Evolutionary conservation across 345 rosid genomes (phyloP).

Genomic region (Brassica juncea): DNA sequence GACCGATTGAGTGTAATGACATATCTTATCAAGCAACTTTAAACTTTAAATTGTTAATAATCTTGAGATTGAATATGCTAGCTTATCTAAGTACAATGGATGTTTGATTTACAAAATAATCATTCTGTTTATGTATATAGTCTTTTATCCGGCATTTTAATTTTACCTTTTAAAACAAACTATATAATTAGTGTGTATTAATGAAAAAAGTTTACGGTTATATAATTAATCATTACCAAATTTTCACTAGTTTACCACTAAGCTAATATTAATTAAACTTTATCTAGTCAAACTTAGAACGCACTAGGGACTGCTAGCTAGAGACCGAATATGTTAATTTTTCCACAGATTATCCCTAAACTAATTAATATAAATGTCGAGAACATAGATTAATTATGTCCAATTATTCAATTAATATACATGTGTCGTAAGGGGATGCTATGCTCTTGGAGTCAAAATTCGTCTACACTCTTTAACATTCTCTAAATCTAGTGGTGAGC

Average conservation of each 20-base stretch:
- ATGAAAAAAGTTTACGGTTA: not conserved
- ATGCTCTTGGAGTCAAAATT: slow-evolving; percentile 24
- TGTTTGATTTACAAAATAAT: not conserved
- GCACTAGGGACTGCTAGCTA: slow-evolving; percentile 8
- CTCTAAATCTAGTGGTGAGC: slow-evolving; percentile 13
- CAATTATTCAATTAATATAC: not conserved
- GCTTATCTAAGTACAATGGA: not conserved
- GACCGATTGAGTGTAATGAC: not conserved
- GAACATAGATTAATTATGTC: not conserved
- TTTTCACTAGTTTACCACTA: not conserved
- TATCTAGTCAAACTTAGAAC: not conserved
- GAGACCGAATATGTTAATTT: not conserved
- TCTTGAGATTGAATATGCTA: not conserved
- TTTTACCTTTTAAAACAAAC: not conserved
- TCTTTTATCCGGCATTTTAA: not conserved
- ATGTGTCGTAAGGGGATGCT: slow-evolving; percentile 13
- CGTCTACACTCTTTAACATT: not conserved
- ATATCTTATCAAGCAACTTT: not conserved
- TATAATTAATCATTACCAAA: not conserved
- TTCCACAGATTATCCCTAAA: not conserved
- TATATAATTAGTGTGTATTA: not conserved
- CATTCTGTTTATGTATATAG: not conserved
- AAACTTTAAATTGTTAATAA: not conserved
- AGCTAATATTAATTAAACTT: not conserved
- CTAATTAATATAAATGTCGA: not conserved